These are phyloP conservation scores for Xylogone sp. DNA, from an alignment of 2,329 filamentous ascomycete genomes.

Conservation along the genomic window DNA sequence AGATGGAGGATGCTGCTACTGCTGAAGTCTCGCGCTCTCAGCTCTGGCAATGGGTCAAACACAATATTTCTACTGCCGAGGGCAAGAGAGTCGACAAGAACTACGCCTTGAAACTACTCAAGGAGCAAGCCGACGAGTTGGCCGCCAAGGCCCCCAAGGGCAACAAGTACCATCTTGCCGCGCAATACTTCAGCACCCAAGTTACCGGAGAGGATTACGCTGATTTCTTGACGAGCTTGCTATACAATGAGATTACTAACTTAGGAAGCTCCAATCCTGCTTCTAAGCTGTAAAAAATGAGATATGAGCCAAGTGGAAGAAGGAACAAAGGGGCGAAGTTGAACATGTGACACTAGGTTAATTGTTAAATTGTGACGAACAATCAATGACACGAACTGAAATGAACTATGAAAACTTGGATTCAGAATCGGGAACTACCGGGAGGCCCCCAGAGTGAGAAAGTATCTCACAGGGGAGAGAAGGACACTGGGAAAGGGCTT, in stretches of 20 bases:
- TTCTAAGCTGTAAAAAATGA: slow-evolving; percentile 23
- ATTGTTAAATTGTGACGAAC: neutral
- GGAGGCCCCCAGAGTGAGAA: no score
- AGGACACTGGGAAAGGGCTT: no score
- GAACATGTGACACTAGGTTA: neutral
- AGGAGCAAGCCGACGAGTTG: slow-evolving; percentile 78
- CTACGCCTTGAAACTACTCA: slow-evolving; percentile 80
- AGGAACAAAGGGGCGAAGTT: neutral
- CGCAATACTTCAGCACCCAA: slow-evolving; percentile 88
- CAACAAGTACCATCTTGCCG: slow-evolving; percentile 88
- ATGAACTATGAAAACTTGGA: no score
- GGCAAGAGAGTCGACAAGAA: slow-evolving; percentile 92
- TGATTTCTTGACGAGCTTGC: slow-evolving; percentile 87
- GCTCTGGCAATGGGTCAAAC: slow-evolving; percentile 91
- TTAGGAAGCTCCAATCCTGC: slow-evolving; percentile 45
- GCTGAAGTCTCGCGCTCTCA: slow-evolving; percentile 93
- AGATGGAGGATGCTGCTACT: slow-evolving; percentile 95
- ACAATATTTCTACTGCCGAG: slow-evolving; percentile 72
- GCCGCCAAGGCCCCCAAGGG: slow-evolving; percentile 73
- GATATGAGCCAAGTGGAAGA: neutral
- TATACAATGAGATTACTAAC: slow-evolving; percentile 85
- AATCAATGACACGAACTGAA: no score
- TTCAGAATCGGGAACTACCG: no score
- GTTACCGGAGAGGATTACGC: slow-evolving; percentile 97
- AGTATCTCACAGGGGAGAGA: no score